Percentiles rank a stretch among this genome's conserved stretches.
Conservation (phyloP, 2,329 filamentous ascomycete species). For the Thielaviopsis punctulata region DNA sequence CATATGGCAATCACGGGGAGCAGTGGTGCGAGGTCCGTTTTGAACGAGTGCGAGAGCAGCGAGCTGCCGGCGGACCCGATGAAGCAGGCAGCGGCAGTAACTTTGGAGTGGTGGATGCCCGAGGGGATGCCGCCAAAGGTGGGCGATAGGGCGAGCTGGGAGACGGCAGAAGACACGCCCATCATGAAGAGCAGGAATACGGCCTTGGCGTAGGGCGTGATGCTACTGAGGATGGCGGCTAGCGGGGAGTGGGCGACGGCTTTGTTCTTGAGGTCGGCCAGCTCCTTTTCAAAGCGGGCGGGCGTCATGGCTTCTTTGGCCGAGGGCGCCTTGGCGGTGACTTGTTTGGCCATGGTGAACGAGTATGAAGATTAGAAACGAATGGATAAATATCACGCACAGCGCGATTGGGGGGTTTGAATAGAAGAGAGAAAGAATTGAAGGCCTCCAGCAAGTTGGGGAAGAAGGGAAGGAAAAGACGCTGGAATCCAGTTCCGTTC, state of each 20-base stretch:
- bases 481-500: too few relatives aligned
- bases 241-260: constrained; percentile 21
- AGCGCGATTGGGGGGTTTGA: background rate
- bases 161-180: constrained; percentile 51
- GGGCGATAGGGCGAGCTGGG: constrained; percentile 62
- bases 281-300: constrained; percentile 37
- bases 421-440: background rate
- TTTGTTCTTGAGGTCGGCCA: constrained; percentile 32
- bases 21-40: constrained; percentile 31
- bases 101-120: constrained; percentile 50
- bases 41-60: constrained; percentile 31
- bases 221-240: constrained; percentile 18
- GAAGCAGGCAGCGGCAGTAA: constrained; percentile 49
- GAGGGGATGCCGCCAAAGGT: constrained; percentile 77
- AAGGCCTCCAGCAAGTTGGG: background rate
- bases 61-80: constrained; percentile 55
- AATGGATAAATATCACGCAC: background rate
- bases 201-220: constrained; percentile 21
- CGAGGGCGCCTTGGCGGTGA: constrained; percentile 2
- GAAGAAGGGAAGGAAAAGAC: too few relatives aligned
- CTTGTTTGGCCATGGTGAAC: constrained; percentile 8
- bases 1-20: constrained; percentile 61
- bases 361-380: background rate
- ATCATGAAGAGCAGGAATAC: constrained; percentile 29
- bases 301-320: constrained; percentile 25